Percentiles rank a stretch among this genome's conserved stretches.
phyloP scores from a whole-genome alignment of 106 monocot genomes.

The Dendrobium nobile region DNA sequence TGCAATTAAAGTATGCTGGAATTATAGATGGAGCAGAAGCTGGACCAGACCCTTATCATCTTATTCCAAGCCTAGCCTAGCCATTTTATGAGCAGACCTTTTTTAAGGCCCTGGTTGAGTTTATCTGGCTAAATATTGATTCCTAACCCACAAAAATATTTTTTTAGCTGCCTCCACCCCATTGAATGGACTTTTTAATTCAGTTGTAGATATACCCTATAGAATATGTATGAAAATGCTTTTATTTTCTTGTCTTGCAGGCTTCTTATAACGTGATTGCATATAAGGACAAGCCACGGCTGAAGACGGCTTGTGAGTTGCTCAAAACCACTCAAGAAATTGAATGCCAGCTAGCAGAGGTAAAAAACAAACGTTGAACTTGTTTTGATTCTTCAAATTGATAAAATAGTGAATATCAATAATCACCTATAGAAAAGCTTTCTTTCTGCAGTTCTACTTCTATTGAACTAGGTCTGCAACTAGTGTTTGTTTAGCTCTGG shows the following conservation, averaged over 20 bases:
- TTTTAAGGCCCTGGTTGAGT: neutral
- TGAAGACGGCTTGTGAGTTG: conserved; percentile 67
- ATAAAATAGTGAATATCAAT: neutral
- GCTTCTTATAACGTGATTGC: conserved; percentile 73
- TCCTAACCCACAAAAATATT: neutral
- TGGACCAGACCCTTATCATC: neutral
- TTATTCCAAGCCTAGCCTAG: neutral
- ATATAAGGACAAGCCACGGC: conserved; percentile 79
- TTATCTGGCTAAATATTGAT: neutral
- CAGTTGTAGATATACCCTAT: neutral
- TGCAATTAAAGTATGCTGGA: neutral
- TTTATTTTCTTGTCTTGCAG: conserved; percentile 37
- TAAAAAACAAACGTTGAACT: conserved; percentile 15
- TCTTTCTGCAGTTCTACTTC: neutral
- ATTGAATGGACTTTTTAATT: neutral
- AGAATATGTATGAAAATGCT: neutral
- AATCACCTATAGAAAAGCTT: neutral
- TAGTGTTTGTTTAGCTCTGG: too few species aligned
- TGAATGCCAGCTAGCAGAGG: conserved; percentile 60
- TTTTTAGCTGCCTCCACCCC: neutral
- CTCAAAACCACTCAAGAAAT: conserved; percentile 71
- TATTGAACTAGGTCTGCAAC: neutral
- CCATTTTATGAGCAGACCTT: neutral
- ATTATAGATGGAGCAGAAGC: neutral
- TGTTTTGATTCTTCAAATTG: conserved; percentile 1